phyloP scores from a whole-genome alignment of 441 rosid species.

The Cnidoscolus chayamansa region DNA sequence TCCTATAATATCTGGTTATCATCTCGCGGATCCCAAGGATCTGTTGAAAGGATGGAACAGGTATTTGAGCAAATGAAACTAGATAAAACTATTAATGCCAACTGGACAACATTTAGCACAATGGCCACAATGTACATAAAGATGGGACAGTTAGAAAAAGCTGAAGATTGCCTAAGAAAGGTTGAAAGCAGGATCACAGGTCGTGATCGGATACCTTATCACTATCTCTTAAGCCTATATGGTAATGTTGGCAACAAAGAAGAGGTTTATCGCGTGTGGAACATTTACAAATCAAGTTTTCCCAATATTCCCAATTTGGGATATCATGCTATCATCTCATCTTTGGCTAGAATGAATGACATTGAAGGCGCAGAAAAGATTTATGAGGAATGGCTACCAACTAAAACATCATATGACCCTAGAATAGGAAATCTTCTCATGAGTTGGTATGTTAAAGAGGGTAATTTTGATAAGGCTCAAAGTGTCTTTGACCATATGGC shows the following conservation, averaged over 20 bases:
- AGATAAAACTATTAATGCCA: slow-evolving; percentile 58
- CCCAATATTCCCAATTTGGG: slow-evolving; percentile 79
- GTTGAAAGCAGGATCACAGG: slow-evolving; percentile 82
- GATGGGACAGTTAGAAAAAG: slow-evolving; percentile 69
- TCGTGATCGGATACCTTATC: slow-evolving; percentile 77
- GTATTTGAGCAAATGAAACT: slow-evolving; percentile 72
- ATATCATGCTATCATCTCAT: slow-evolving; percentile 76
- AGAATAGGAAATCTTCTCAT: slow-evolving; percentile 79
- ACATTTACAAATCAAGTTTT: slow-evolving; percentile 66
- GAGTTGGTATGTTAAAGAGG: slow-evolving; percentile 52
- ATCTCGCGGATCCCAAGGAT: slow-evolving; percentile 65
- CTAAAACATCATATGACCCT: slow-evolving; percentile 69
- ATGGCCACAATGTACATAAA: slow-evolving; percentile 85
- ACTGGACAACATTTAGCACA: slow-evolving; percentile 92
- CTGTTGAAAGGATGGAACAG: slow-evolving; percentile 62
- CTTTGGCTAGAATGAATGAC: slow-evolving; percentile 61
- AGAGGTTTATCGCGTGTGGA: slow-evolving; percentile 76
- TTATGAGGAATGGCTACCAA: slow-evolving; percentile 74
- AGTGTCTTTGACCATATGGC: slow-evolving; percentile 54
- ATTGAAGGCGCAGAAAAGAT: slow-evolving; percentile 71
- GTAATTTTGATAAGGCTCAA: slow-evolving; percentile 58
- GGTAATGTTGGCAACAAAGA: slow-evolving; percentile 68
- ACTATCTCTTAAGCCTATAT: slow-evolving; percentile 77
- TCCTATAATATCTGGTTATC: slow-evolving; percentile 93
- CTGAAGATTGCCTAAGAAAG: slow-evolving; percentile 66